These are phyloP conservation scores for Clitopilus hobsonii DNA, from an alignment of 768 basidiomycete species.

Conservation along the genomic window DNA sequence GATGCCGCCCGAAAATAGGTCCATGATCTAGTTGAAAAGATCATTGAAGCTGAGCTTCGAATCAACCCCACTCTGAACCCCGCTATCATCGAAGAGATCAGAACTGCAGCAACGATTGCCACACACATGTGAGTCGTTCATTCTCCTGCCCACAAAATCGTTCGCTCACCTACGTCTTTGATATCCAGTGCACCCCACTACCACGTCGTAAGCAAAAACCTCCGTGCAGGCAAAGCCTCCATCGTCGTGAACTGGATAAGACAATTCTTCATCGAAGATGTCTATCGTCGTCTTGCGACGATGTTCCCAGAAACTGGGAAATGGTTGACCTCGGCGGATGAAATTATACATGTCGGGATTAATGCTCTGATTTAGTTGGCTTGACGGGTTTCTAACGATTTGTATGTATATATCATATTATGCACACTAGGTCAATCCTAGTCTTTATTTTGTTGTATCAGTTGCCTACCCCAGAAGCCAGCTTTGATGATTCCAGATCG, in stretches of 20 bases:
- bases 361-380: slow-evolving; percentile 41
- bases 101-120: not conserved
- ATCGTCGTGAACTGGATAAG: slow-evolving; percentile 2
- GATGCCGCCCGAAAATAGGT: not conserved
- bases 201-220: not conserved
- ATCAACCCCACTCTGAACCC: not conserved
- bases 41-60: slow-evolving; percentile 1
- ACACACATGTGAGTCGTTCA: slow-evolving; percentile 2
- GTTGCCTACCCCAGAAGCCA: no score
- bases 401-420: no score
- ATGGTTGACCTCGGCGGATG: slow-evolving; percentile 53
- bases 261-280: not conserved
- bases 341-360: slow-evolving; percentile 59
- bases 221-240: not conserved
- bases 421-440: no score
- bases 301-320: slow-evolving; percentile 63
- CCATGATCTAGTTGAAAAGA: slow-evolving; percentile 2
- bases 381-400: no score
- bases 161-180: not conserved
- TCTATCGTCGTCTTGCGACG: slow-evolving; percentile 18
- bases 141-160: not conserved
- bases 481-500: no score
- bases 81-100: not conserved
- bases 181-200: slow-evolving; percentile 2
- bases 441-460: no score